Conservation (phyloP, 2,329 filamentous ascomycete genomes). For the Sphaerulina musiva region DNA sequence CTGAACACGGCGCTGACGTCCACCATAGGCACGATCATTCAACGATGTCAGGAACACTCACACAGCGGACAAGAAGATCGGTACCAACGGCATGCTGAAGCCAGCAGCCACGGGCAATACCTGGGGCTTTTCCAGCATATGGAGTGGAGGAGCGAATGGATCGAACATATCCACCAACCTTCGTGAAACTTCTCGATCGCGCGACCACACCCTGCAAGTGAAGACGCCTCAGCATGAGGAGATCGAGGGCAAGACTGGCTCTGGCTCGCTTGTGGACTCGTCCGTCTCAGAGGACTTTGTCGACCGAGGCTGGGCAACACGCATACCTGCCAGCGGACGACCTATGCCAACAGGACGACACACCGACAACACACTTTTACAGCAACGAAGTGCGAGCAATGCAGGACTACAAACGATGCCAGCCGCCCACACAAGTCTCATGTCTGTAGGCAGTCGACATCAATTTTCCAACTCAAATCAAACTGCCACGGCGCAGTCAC, state of each 20-base stretch:
- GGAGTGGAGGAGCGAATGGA: conserved; percentile 24
- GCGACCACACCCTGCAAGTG: conserved; percentile 21
- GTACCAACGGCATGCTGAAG: conserved; percentile 16
- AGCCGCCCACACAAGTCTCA: conserved; percentile 27
- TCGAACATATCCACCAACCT: conserved; percentile 20
- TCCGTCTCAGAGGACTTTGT: conserved; percentile 63
- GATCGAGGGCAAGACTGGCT: conserved; percentile 57
- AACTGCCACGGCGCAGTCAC: conserved; percentile 16
- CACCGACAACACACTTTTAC: conserved; percentile 35
- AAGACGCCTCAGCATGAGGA: conserved; percentile 27
- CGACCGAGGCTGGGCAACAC: conserved; percentile 40
- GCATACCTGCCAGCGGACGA: conserved; percentile 17
- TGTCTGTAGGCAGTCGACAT: conserved; percentile 20
- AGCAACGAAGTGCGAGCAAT: conserved; percentile 36
- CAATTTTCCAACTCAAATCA: conserved; percentile 26
- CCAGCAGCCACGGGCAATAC: conserved; percentile 9
- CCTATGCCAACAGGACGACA: conserved; percentile 31
- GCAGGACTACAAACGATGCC: conserved; percentile 31
- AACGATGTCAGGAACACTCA: conserved; percentile 12
- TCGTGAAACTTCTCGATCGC: conserved; percentile 24
- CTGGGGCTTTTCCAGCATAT: conserved; percentile 26
- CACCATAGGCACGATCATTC: conserved; percentile 25
- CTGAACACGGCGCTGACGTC: conserved; percentile 6
- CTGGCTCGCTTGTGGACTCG: conserved; percentile 60
- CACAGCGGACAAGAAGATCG: conserved; percentile 18